Base-by-base conservation (phyloP, 495 filamentous ascomycete species). In the Penicillium coprophilum region DNA sequence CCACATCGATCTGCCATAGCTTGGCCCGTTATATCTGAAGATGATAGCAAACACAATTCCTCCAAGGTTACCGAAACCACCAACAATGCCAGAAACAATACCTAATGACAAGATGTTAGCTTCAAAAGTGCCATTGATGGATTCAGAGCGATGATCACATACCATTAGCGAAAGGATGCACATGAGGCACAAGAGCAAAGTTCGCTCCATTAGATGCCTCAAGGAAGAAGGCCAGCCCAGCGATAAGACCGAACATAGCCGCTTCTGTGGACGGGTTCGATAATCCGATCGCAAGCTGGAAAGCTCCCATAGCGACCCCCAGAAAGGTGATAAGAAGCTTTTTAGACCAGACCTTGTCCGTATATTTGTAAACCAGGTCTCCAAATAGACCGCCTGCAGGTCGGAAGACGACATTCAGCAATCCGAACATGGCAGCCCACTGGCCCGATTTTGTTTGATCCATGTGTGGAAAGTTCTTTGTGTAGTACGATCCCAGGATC, bases 361-460 rank as follows among this genome's bases (percentile, higher is more conserved):
- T 83, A 21, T 63, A 63, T 19, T 72, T 76, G 76, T 92, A 96
- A 2, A 92, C 64, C n/a, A 87, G 23, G 58, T 96, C 92, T 3
- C 83, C 79, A 12, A 91, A 56, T 15, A 89, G 78, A 1, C 92
- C 92, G 43, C 92, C 92, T 0, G 83, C 62, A 0, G 92, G 92
- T 1, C 92, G 82, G 52, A 82, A 88, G 52, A 87, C 69, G 32
- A 93, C 74, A 70, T 96, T 96, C 27, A 96, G 75, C 47, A 96
- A 85, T 10, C 92, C 92, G 66, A 95, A 96, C 85, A 95, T 93
- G 52, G 92, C 89, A 0, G 90, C 89, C 86, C 87, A 95, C 60
- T 83, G 80, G 3, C 88, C 84, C 7, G 87, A 83, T 23, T 78
- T 71, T 9, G 90, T 92, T 68, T 92, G 89, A 6, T 82, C 82